Evolutionary conservation across 306 rosid genomes (phyloP), one percentile per base, ranked within the genome.

Genomic region (Mucuna pruriens): DNA sequence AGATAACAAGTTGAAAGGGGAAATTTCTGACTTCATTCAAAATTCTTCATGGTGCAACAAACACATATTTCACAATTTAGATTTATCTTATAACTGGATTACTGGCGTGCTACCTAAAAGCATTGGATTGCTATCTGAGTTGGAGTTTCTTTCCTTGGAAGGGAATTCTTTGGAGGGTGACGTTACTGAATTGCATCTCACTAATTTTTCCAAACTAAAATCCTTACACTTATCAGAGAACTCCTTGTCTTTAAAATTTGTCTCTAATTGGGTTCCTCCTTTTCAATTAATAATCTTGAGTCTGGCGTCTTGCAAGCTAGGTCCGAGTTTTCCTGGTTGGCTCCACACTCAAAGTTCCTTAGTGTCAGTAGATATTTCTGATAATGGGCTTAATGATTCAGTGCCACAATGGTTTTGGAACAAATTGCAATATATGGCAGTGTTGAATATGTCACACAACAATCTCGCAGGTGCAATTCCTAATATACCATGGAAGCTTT

Each of bases 331-430:
- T 42, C 46, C 73, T 12, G 45, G 33, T 19, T 82, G 82, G 82
- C 71, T 82, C 19, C 34, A 44, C 0, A 20, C 1, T 45, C 65
- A 55, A 25, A 34, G 5, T 12, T 0, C 6, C 4, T 15, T 76
- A 0, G 0, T 0, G 0, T 2, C 0, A 12, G 9, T 75, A 0
- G 36, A 75, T n/a, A 67, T 66, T 33, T 66, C 81, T 4, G 0
- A 67, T 44, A 16, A 4, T 20, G 29, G 36, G 15, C 36, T 82
- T 33, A 16, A 5, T 0, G 73, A 46, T 31, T 9, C 3, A 6
- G 31, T 76, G 13, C 82, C 82, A 2, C 46, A 67, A 8, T 48
- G 79, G 68, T 10, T 80, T 72, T 80, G 79, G 84, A 0, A 6
- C 2, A 40, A 19, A 11, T 29, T 17, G 0, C 39, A 31, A 29